Evolutionary conservation across 2,329 filamentous ascomycete species (phyloP).

Genomic region (Epichloe typhina): DNA sequence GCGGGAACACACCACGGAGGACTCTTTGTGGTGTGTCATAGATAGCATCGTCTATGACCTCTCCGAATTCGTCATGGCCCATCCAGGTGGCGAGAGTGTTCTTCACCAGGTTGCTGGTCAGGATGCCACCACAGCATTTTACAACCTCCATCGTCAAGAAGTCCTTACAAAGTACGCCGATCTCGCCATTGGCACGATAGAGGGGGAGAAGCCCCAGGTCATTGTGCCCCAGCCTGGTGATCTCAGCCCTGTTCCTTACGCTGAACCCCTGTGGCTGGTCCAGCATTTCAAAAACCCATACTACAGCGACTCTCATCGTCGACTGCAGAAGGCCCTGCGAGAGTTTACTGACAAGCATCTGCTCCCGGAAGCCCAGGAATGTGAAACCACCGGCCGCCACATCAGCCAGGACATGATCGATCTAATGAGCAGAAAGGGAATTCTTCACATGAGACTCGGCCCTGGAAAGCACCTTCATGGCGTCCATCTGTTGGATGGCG

Average conservation of each 20-base stretch:
- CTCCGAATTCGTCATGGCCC: constrained; percentile 71
- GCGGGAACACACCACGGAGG: constrained; percentile 60
- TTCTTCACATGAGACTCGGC: constrained; percentile 72
- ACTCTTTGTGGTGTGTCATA: constrained; percentile 72
- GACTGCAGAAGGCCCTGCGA: constrained; percentile 55
- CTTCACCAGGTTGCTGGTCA: constrained; percentile 68
- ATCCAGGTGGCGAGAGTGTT: constrained; percentile 71
- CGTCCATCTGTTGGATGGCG: constrained; percentile 53
- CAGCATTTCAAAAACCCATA: constrained; percentile 68
- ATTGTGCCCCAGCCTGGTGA: constrained; percentile 57
- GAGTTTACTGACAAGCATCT: constrained; percentile 61
- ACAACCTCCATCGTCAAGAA: constrained; percentile 85
- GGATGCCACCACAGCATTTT: constrained; percentile 73
- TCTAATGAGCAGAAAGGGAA: constrained; percentile 59
- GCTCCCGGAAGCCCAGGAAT: constrained; percentile 60
- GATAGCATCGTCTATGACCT: constrained; percentile 82
- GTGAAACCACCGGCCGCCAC: constrained; percentile 59
- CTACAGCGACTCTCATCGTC: constrained; percentile 61
- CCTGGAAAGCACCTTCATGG: constrained; percentile 73
- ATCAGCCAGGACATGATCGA: constrained; percentile 64
- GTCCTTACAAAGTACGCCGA: constrained; percentile 69
- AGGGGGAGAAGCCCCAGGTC: constrained; percentile 63
- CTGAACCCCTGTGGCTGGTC: constrained; percentile 71
- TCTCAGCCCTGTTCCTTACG: constrained; percentile 67
- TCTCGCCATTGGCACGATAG: constrained; percentile 62